Percentiles rank a stretch among this genome's conserved stretches.
These are phyloP conservation scores for Corniculantispora saksenae DNA, from an alignment of 2,329 filamentous ascomycete species.

Conservation along the genomic window DNA sequence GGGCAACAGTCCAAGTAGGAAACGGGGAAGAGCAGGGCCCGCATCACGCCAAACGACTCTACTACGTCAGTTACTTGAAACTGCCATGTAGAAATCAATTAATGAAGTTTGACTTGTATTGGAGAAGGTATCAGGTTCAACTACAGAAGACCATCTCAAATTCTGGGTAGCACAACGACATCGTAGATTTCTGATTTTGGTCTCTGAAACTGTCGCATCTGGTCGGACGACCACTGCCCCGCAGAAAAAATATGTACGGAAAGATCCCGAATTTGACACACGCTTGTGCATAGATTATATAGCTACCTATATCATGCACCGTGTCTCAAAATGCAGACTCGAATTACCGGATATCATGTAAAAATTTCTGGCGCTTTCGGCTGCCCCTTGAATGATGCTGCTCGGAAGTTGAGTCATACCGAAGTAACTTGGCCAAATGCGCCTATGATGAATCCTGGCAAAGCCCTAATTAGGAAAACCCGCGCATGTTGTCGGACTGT, in stretches of 20 bases:
- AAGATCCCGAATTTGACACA: background rate
- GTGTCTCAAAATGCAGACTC: too few species aligned
- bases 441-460: background rate
- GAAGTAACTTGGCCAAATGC: background rate
- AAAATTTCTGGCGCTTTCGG: background rate
- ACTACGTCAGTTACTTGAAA: background rate
- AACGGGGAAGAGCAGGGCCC: background rate
- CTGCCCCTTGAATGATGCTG: too few species aligned
- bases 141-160: too few species aligned
- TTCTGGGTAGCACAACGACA: too few species aligned
- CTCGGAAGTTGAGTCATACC: conserved; percentile 9
- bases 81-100: too few species aligned
- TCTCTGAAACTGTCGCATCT: background rate
- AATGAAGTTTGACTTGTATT: too few species aligned
- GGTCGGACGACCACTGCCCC: background rate
- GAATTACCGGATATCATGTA: too few species aligned
- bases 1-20: background rate
- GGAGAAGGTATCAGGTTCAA: too few species aligned
- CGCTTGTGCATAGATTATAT: background rate
- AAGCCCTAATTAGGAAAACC: conserved; percentile 15
- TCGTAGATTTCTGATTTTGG: background rate
- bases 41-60: background rate
- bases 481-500: background rate
- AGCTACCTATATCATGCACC: too few species aligned
- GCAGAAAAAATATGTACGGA: background rate